phyloP scores from a whole-genome alignment of 345 rosid genomes.

The Orychophragmus violaceus region DNA sequence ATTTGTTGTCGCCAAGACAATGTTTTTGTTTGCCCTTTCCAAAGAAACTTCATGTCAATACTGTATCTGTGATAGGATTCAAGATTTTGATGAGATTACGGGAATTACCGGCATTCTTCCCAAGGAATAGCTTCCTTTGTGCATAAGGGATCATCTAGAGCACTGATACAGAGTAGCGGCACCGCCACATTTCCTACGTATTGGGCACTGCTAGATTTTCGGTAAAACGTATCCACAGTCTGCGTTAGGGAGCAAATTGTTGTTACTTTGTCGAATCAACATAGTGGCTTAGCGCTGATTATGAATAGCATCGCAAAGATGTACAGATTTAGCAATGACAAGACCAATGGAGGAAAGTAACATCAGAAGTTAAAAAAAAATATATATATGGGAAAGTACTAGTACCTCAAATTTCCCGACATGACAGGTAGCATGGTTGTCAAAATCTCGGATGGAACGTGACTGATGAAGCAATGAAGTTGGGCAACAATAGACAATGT shows the following conservation, averaged over 20 bases:
- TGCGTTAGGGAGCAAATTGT: conserved; percentile 33
- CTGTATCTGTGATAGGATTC: conserved; percentile 1
- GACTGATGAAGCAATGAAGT: conserved; percentile 42
- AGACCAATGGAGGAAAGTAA: not conserved
- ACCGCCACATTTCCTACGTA: conserved; percentile 61
- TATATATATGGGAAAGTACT: not conserved
- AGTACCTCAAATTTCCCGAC: conserved; percentile 85
- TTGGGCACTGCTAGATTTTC: conserved; percentile 67
- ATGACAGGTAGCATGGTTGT: conserved; percentile 72
- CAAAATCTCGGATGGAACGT: conserved; percentile 78
- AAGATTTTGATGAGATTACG: not conserved
- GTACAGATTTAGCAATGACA: conserved; percentile 9
- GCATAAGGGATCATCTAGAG: conserved; percentile 90
- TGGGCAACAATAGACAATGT: conserved; percentile 7
- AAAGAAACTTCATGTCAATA: conserved; percentile 9
- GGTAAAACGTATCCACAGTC: conserved; percentile 85
- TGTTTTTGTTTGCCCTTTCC: conserved; percentile 65
- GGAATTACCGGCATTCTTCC: conserved; percentile 86
- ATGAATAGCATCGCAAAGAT: not conserved
- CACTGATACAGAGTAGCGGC: conserved; percentile 80
- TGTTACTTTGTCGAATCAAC: conserved; percentile 1
- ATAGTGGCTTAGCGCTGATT: not conserved
- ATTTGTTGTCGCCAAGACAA: conserved; percentile 60
- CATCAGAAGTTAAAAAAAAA: not conserved
- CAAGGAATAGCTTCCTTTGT: conserved; percentile 90